Conservation (phyloP, 805 yeast genomes). For the Saturnispora serradocipensis region DNA sequence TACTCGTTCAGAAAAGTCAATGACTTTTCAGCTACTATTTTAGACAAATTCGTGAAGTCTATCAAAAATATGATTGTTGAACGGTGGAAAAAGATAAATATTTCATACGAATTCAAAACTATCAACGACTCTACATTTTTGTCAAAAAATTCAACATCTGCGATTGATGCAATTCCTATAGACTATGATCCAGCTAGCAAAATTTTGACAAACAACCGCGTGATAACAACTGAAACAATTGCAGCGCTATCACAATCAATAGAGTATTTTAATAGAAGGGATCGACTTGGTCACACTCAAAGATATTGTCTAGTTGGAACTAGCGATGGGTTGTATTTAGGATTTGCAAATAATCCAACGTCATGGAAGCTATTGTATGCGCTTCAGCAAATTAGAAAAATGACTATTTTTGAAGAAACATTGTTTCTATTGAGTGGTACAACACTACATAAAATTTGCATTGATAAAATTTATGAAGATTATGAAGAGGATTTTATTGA, state of each 20-base stretch:
- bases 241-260: constrained; percentile 6
- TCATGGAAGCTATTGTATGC: constrained; percentile 55
- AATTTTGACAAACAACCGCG: background rate
- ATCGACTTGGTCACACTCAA: constrained; percentile 1
- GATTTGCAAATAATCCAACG: constrained; percentile 29
- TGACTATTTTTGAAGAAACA: constrained; percentile 52
- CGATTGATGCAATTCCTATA: constrained; percentile 1
- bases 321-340: constrained; percentile 52
- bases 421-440: constrained; percentile 50
- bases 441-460: constrained; percentile 46
- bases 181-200: constrained; percentile 2
- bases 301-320: constrained; percentile 49
- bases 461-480: constrained; percentile 54
- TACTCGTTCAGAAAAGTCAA: constrained; percentile 16
- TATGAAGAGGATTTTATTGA: constrained; percentile 32
- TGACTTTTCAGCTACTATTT: constrained; percentile 17
- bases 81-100: constrained; percentile 14
- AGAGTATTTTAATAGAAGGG: constrained; percentile 10
- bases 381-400: constrained; percentile 42
- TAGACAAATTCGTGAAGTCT: constrained; percentile 20
- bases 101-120: constrained; percentile 9
- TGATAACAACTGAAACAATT: background rate
- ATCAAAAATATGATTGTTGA: constrained; percentile 14
- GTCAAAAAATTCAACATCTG: constrained; percentile 18
- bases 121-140: constrained; percentile 12